These are phyloP conservation scores for Xylariales sp. DNA, from an alignment of 2,329 filamentous ascomycete genomes.

Conservation along the genomic window DNA sequence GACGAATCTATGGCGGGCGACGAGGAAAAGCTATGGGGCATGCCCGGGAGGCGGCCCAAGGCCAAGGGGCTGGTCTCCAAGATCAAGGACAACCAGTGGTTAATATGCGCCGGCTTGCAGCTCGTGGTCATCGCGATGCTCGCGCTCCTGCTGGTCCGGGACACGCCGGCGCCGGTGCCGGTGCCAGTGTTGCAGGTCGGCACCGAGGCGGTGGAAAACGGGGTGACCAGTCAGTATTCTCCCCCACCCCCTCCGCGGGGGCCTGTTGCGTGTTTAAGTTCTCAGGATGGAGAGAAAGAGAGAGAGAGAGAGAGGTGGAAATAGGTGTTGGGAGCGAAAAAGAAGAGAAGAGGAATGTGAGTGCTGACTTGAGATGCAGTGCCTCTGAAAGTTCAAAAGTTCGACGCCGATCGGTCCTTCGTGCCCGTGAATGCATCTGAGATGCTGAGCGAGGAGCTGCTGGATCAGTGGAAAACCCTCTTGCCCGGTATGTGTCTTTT, in stretches of 20 bases:
- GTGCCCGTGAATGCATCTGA: slow-evolving; percentile 30
- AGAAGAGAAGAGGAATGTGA: slow-evolving; percentile 5
- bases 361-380: slow-evolving; percentile 15
- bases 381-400: slow-evolving; percentile 25
- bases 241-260: no score
- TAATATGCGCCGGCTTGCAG: slow-evolving; percentile 26
- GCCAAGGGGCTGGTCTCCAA: slow-evolving; percentile 8
- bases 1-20: slow-evolving; percentile 28
- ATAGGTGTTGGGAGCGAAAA: no score
- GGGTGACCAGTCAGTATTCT: no score
- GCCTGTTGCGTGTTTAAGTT: no score
- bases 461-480: slow-evolving; percentile 29
- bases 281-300: no score
- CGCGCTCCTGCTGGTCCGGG: slow-evolving; percentile 16
- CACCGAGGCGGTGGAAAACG: no score
- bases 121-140: slow-evolving; percentile 23
- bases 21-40: slow-evolving; percentile 24
- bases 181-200: no score
- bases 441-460: slow-evolving; percentile 29
- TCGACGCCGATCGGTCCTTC: slow-evolving; percentile 28
- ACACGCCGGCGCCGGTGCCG: no score
- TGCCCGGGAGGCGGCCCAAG: slow-evolving; percentile 10
- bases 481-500: slow-evolving; percentile 23
- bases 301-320: no score
- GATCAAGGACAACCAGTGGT: slow-evolving; percentile 22